These are phyloP conservation scores for Poteriospumella lacustris DNA, from an alignment of 108 stramenopile genomes.

Conservation along the genomic window DNA sequence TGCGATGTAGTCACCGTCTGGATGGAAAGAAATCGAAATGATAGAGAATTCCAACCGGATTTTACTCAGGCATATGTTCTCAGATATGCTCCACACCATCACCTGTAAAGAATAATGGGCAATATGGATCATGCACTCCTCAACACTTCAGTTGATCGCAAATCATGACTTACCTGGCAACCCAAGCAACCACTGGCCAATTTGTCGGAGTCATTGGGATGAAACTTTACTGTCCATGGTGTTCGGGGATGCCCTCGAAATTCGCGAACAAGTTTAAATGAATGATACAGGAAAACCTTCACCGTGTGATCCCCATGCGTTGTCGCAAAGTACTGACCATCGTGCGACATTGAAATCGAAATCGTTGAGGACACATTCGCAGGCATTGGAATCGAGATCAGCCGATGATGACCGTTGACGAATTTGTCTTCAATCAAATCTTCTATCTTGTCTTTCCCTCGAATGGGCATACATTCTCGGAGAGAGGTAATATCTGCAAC, in stretches of 20 bases:
- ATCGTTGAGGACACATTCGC: constrained; percentile 33
- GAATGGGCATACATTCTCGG: too few species aligned
- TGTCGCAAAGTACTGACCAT: constrained; percentile 63
- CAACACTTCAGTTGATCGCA: neutral
- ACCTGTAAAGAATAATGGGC: constrained; percentile 55
- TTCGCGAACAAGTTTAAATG: constrained; percentile 28
- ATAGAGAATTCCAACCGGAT: constrained; percentile 67
- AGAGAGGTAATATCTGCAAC: too few species aligned
- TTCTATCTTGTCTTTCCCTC: too few species aligned
- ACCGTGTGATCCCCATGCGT: constrained; percentile 99
- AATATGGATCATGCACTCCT: neutral
- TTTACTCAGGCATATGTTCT: constrained; percentile 31
- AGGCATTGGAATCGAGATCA: too few species aligned
- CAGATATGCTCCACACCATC: constrained; percentile 74
- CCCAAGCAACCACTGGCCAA: constrained; percentile 90
- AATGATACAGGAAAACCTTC: constrained; percentile 68
- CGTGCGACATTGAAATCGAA: constrained; percentile 31
- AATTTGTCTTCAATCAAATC: too few species aligned
- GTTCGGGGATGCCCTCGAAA: constrained; percentile 83
- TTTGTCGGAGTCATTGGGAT: constrained; percentile 67
- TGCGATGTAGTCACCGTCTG: constrained; percentile 71
- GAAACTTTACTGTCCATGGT: constrained; percentile 94
- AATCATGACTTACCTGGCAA: constrained; percentile 31
- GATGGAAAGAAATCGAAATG: constrained; percentile 89
- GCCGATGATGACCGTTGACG: too few species aligned